These are phyloP conservation scores for Mortierella claussenii DNA, from an alignment of 192 early-diverging fungal species.

Conservation along the genomic window DNA sequence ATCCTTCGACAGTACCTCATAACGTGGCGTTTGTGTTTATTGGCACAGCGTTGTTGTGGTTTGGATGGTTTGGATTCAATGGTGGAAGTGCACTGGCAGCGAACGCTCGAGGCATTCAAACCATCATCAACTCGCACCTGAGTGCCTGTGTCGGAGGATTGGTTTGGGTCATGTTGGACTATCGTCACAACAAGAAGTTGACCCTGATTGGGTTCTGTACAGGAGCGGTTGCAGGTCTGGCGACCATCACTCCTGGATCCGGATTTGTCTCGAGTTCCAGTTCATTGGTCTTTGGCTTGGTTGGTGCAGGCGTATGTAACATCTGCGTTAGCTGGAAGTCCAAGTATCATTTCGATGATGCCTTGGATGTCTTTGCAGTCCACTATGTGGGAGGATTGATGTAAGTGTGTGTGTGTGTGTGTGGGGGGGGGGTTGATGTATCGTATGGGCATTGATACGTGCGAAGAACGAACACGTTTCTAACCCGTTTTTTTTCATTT, in stretches of 20 bases:
- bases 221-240: conserved; percentile 90
- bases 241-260: conserved; percentile 87
- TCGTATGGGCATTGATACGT: too few species aligned
- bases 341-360: conserved; percentile 78
- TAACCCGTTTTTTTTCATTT: conserved; percentile 16
- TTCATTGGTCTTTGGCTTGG: conserved; percentile 78
- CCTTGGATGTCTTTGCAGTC: conserved; percentile 85
- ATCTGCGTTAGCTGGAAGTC: conserved; percentile 71
- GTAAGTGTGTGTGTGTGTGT: conserved; percentile 14
- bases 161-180: conserved; percentile 81
- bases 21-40: conserved; percentile 87
- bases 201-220: conserved; percentile 88
- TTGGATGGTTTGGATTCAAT: conserved; percentile 95
- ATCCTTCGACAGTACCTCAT: conserved; percentile 80
- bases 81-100: conserved; percentile 80
- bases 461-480: too few species aligned
- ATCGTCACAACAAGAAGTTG: conserved; percentile 74
- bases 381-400: conserved; percentile 78
- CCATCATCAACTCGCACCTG: conserved; percentile 80
- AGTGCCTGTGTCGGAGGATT: conserved; percentile 76
- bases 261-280: conserved; percentile 81
- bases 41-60: conserved; percentile 86
- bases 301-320: conserved; percentile 75
- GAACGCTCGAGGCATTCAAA: conserved; percentile 77
- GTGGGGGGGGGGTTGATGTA: too few species aligned